A percentile compares a stretch with the other conserved stretches of the same genome.
Conservation (phyloP, 192 early-diverging fungal genomes). For the Rhizoclosmatium sp. region DNA sequence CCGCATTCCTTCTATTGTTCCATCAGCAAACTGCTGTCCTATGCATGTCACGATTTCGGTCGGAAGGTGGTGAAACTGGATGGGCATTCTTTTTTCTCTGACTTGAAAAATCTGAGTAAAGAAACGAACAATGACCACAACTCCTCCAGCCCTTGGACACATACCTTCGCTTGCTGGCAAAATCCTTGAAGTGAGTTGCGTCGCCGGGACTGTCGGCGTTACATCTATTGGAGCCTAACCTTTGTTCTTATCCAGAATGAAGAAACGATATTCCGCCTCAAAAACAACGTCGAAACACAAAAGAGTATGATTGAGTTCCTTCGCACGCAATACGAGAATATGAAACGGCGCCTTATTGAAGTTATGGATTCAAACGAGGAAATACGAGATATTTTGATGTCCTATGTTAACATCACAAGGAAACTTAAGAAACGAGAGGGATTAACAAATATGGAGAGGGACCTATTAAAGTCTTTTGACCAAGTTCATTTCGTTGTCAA, state of each 20-base stretch:
- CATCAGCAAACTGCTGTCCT: no score
- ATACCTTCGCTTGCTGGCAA: background rate
- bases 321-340: background rate
- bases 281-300: background rate
- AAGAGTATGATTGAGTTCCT: conserved; percentile 7
- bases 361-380: conserved; percentile 12
- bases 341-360: background rate
- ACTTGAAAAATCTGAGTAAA: background rate
- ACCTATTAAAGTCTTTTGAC: background rate
- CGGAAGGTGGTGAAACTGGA: no score
- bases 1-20: no score
- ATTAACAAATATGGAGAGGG: background rate
- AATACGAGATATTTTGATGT: background rate
- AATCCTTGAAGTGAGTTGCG: background rate
- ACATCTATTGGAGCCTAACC: no score
- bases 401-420: conserved; percentile 10
- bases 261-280: background rate
- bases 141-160: background rate
- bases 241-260: background rate
- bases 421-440: background rate
- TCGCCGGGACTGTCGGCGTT: no score
- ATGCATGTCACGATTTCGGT: no score
- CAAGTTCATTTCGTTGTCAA: background rate
- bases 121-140: background rate
- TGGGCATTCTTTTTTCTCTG: background rate